A percentile compares a stretch with the other conserved stretches of the same genome.
These are phyloP conservation scores for Debaryomyces sp. DNA, from an alignment of 1,139 yeast genomes.

Conservation along the genomic window DNA sequence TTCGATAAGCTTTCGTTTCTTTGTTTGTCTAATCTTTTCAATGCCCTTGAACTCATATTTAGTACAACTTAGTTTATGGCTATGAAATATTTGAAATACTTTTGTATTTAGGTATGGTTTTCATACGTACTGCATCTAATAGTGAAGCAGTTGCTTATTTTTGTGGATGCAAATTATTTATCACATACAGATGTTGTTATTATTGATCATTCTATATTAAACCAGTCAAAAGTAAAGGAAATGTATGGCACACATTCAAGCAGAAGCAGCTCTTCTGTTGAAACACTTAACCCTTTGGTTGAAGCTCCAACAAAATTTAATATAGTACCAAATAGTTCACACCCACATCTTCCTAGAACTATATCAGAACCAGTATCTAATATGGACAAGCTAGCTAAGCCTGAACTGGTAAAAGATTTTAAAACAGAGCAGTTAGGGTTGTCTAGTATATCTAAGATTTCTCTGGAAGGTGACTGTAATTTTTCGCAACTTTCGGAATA, in stretches of 20 bases:
- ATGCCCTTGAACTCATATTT: conserved; percentile 69
- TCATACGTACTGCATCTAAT: neutral
- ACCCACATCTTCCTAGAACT: neutral
- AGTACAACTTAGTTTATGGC: neutral
- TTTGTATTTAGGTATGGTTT: neutral
- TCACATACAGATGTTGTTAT: neutral
- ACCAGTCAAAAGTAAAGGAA: neutral
- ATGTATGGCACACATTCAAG: neutral
- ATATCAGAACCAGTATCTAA: neutral
- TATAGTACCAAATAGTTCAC: neutral
- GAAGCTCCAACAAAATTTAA: neutral
- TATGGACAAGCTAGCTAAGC: neutral
- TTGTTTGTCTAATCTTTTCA: conserved; percentile 53
- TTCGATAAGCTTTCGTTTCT: conserved; percentile 28
- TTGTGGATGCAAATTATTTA: conserved; percentile 13
- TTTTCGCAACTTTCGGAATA: conserved; percentile 2
- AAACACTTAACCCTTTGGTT: neutral
- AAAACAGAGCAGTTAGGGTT: neutral
- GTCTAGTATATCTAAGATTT: neutral
- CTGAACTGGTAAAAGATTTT: neutral
- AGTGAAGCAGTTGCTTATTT: neutral
- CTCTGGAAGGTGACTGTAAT: neutral
- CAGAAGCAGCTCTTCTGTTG: neutral
- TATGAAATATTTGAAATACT: neutral
- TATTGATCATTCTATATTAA: neutral